phyloP scores from a whole-genome alignment of 345 rosid species.

The Bruguiera parviflora region DNA sequence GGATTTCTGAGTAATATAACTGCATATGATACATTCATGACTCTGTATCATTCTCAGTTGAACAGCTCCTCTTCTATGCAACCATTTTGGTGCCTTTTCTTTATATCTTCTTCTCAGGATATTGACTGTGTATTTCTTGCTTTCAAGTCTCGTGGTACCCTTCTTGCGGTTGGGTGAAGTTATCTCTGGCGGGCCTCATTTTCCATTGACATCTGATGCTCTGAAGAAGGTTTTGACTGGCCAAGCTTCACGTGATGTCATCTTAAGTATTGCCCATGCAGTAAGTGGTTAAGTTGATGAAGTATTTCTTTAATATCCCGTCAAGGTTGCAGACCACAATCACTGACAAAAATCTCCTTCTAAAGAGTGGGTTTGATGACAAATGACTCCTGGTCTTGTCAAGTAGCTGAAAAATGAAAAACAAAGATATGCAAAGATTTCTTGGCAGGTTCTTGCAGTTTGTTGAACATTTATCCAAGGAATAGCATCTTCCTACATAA shows the following conservation, averaged over 20 bases:
- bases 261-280: constrained; percentile 75
- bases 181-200: constrained; percentile 76
- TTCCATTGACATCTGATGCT: constrained; percentile 84
- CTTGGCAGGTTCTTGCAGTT: not conserved
- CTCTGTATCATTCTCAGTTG: not conserved
- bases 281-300: constrained; percentile 38
- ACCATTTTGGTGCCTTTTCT: constrained; percentile 1
- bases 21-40: not conserved
- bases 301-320: not conserved
- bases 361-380: too few species aligned
- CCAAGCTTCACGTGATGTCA: constrained; percentile 66
- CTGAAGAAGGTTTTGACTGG: constrained; percentile 84
- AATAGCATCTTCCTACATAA: not conserved
- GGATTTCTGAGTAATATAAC: not conserved
- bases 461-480: not conserved
- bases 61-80: not conserved
- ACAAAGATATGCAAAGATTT: not conserved
- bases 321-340: not conserved
- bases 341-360: not conserved
- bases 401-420: not conserved
- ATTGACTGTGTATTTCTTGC: constrained; percentile 25
- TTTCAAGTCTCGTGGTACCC: constrained; percentile 73
- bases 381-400: not conserved
- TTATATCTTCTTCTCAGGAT: constrained; percentile 1
- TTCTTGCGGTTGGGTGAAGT: constrained; percentile 89